Conservation (phyloP, 1,284 basidiomycete genomes). For the Ganoderma lucidum region DNA sequence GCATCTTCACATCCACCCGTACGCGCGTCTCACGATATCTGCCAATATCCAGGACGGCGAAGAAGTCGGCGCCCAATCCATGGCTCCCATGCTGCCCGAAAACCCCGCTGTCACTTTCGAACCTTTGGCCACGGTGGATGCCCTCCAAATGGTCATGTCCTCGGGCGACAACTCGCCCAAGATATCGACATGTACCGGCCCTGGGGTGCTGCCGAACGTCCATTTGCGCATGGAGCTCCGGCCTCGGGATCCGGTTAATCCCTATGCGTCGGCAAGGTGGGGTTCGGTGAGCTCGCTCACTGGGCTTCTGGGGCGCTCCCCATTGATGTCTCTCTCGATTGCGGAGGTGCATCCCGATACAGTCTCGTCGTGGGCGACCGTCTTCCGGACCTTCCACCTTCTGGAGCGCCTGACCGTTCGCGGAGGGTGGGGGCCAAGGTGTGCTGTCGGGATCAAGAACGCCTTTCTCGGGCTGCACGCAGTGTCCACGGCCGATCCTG, state of each 20-base stretch:
- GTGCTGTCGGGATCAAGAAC: not conserved
- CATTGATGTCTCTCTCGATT: not conserved
- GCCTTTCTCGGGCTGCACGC: not conserved
- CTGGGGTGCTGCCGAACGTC: no score
- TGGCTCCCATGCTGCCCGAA: no score
- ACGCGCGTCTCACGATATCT: not conserved
- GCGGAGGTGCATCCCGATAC: not conserved
- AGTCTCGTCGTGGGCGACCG: not conserved
- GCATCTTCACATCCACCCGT: not conserved
- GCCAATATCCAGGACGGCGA: not conserved
- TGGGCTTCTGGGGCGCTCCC: not conserved
- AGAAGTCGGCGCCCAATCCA: no score
- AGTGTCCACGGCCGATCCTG: not conserved
- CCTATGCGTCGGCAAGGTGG: not conserved
- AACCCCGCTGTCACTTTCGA: not conserved
- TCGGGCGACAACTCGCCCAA: no score
- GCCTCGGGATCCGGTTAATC: no score
- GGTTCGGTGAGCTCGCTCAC: not conserved
- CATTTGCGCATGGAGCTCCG: no score
- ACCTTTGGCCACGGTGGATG: not conserved
- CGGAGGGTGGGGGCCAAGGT: not conserved
- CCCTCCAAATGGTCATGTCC: not conserved
- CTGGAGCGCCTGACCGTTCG: not conserved
- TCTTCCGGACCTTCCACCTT: not conserved
- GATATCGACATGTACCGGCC: no score